Percentiles rank a stretch among this genome's conserved stretches.
These are phyloP conservation scores for Brachypodium distachyon DNA, from an alignment of 202 grass and related monocot species.

Conservation along the genomic window DNA sequence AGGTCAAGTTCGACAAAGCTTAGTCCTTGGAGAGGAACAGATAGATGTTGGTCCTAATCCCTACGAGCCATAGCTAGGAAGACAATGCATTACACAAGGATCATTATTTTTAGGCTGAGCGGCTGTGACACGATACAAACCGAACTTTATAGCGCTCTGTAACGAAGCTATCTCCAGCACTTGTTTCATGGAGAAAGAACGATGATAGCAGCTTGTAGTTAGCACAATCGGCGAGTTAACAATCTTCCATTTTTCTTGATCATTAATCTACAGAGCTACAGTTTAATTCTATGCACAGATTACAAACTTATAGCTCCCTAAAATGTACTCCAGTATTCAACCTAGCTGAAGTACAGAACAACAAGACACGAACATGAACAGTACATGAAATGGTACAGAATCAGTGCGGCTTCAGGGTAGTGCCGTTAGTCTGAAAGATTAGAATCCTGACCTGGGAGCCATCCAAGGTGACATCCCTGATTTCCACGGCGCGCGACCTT, in stretches of 20 bases:
- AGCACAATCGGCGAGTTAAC: neutral
- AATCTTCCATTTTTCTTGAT: neutral
- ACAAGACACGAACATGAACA: neutral
- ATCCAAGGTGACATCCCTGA: constrained; percentile 43
- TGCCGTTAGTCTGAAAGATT: constrained; percentile 53
- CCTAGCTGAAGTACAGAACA: neutral
- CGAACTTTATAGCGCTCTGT: neutral
- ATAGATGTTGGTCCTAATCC: neutral
- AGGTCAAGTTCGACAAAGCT: neutral
- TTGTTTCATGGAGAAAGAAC: neutral
- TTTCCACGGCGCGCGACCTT: constrained; percentile 46
- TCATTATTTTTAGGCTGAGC: neutral
- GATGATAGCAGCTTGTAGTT: neutral
- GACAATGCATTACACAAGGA: neutral
- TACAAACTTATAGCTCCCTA: neutral
- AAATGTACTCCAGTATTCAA: neutral
- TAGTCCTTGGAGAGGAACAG: neutral
- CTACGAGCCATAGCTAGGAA: neutral
- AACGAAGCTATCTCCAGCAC: neutral
- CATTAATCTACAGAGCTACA: neutral
- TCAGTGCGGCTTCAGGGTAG: constrained; percentile 6
- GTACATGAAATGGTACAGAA: neutral
- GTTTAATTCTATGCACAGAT: neutral
- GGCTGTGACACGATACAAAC: neutral
- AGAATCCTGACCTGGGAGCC: constrained; percentile 58